phyloP scores from a whole-genome alignment of 345 rosid species.

The Eucalyptus melliodora region DNA sequence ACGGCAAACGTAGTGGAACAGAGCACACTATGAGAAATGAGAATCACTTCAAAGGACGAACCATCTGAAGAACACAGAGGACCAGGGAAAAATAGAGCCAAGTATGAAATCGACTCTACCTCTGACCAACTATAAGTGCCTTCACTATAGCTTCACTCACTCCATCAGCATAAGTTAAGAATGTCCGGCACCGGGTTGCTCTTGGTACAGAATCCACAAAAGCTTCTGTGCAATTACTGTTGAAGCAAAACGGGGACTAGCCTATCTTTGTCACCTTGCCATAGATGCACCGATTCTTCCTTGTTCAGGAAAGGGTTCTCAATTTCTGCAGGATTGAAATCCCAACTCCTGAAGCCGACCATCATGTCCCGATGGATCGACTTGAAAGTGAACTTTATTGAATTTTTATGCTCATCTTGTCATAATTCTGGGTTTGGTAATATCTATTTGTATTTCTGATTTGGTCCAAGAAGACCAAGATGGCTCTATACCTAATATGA shows the following conservation, averaged over 20 bases:
- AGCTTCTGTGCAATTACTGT: slow-evolving; percentile 19
- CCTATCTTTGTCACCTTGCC: slow-evolving; percentile 68
- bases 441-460: background rate
- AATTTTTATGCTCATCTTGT: background rate
- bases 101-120: background rate
- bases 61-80: background rate
- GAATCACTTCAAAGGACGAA: background rate
- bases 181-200: slow-evolving; percentile 39
- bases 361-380: slow-evolving; percentile 47
- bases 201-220: slow-evolving; percentile 49
- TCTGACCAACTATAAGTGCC: slow-evolving; percentile 18
- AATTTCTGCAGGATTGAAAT: slow-evolving; percentile 51
- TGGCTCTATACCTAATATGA: background rate
- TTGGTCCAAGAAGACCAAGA: background rate
- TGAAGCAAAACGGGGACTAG: slow-evolving; percentile 32
- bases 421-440: slow-evolving; percentile 25
- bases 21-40: background rate
- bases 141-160: slow-evolving; percentile 26
- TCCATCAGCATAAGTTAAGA: slow-evolving; percentile 29
- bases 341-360: slow-evolving; percentile 60
- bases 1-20: background rate
- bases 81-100: background rate
- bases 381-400: background rate
- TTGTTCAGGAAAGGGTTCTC: slow-evolving; percentile 34
- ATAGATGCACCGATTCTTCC: slow-evolving; percentile 17